phyloP scores from a whole-genome alignment of 768 basidiomycete species.

The Tephrocybe sp. region DNA sequence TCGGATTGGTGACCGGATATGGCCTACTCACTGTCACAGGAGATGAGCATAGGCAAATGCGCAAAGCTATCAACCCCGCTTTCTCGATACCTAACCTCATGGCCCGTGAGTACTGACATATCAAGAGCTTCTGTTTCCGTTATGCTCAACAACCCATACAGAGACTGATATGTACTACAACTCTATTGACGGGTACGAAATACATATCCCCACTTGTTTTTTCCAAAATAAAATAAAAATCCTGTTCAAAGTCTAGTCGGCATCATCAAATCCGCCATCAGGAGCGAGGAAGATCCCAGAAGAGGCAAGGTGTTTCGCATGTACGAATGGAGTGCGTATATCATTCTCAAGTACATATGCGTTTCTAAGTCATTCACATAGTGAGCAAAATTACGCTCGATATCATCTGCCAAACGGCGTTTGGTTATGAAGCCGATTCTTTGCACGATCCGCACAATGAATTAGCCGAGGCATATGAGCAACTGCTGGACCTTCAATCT shows the following conservation, averaged over 20 bases:
- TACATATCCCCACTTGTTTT: too few relatives aligned
- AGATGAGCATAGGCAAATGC: constrained; percentile 48
- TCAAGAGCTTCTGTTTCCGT: not conserved
- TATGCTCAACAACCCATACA: constrained; percentile 13
- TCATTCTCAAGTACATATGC: not conserved
- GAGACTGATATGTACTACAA: constrained; percentile 49
- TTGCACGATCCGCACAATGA: constrained; percentile 47
- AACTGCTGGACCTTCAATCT: constrained; percentile 40
- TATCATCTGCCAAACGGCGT: constrained; percentile 51
- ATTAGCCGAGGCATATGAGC: constrained; percentile 48
- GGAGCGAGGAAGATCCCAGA: constrained; percentile 19
- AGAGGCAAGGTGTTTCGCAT: constrained; percentile 32
- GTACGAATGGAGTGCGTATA: constrained; percentile 48
- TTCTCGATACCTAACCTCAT: constrained; percentile 46
- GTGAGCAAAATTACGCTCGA: constrained; percentile 55
- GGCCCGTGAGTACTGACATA: constrained; percentile 27
- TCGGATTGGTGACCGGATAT: constrained; percentile 43
- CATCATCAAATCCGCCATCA: constrained; percentile 32
- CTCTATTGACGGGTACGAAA: constrained; percentile 39
- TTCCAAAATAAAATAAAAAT: too few relatives aligned
- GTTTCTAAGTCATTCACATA: too few relatives aligned
- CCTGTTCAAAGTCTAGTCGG: constrained; percentile 30
- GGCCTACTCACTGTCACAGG: constrained; percentile 51
- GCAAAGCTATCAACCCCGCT: constrained; percentile 51
- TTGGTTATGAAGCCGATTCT: constrained; percentile 46